phyloP scores from a whole-genome alignment of 116 monocot genomes.

The Papilionanthe hybrid region DNA sequence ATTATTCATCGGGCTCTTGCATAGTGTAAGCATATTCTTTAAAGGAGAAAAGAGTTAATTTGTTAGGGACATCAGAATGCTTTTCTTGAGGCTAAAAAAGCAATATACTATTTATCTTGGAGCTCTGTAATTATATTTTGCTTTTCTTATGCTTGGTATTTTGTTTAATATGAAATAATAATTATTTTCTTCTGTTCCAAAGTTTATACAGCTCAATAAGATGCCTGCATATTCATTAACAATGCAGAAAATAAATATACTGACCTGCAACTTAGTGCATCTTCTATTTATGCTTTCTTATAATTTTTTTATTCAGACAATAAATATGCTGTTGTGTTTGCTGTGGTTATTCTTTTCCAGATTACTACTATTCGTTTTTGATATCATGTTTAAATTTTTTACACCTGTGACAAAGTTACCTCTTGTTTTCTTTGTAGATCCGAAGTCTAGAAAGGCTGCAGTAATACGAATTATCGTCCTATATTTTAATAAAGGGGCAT shows the following conservation, averaged over 20 bases:
- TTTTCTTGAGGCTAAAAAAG: neutral
- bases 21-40: conserved; percentile 23
- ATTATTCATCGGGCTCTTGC: conserved; percentile 13
- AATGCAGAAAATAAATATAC: neutral
- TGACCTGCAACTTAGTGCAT: neutral
- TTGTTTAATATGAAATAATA: conserved; percentile 1
- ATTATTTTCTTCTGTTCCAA: neutral
- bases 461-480: neutral
- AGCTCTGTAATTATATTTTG: neutral
- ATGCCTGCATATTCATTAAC: neutral
- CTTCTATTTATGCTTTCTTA: neutral
- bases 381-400: neutral
- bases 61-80: neutral
- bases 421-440: neutral
- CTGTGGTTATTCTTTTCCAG: neutral
- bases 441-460: neutral
- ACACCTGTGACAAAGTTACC: neutral
- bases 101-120: neutral
- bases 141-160: neutral
- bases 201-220: neutral
- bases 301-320: too few species aligned
- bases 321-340: neutral
- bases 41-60: neutral
- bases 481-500: neutral
- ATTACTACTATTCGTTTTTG: neutral